Conservation (phyloP, 805 yeast species). For the Candida taoyuanica region DNA sequence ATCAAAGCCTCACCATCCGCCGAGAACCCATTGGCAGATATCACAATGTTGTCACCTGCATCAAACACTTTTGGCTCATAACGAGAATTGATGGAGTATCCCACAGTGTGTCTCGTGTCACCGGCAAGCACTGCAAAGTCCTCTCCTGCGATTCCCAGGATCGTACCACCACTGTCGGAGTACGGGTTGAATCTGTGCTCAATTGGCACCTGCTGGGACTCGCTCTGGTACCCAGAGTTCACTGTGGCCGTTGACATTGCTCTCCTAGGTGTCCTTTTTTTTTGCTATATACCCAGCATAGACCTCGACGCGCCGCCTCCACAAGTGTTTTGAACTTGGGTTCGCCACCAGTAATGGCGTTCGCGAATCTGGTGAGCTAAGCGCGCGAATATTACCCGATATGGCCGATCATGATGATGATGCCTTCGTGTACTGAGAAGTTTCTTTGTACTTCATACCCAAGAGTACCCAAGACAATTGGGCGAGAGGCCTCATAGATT, state of each 20-base stretch:
- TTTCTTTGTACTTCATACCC: no score
- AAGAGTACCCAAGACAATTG: no score
- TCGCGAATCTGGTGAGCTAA: not conserved
- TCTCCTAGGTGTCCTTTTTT: no score
- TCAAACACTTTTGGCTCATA: constrained; percentile 85
- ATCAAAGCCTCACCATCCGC: constrained; percentile 91
- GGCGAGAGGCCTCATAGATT: no score
- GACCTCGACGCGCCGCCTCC: no score
- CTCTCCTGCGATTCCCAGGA: constrained; percentile 95
- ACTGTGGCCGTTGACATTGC: constrained; percentile 35
- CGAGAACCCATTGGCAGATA: constrained; percentile 94
- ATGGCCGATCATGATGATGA: not conserved
- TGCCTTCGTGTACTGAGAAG: no score
- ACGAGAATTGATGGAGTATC: constrained; percentile 89
- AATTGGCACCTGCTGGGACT: constrained; percentile 55
- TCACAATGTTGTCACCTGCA: constrained; percentile 80
- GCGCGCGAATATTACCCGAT: constrained; percentile 1
- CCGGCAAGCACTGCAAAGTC: constrained; percentile 97
- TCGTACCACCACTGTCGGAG: constrained; percentile 95
- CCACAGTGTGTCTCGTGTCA: constrained; percentile 95
- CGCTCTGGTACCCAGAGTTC: constrained; percentile 64
- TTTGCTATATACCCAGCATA: no score
- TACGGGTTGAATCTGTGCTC: constrained; percentile 93
- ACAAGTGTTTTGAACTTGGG: no score
- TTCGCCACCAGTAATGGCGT: no score